Base-by-base conservation (phyloP, 140 eudicot species). In the Ambrosia hybrid region DNA sequence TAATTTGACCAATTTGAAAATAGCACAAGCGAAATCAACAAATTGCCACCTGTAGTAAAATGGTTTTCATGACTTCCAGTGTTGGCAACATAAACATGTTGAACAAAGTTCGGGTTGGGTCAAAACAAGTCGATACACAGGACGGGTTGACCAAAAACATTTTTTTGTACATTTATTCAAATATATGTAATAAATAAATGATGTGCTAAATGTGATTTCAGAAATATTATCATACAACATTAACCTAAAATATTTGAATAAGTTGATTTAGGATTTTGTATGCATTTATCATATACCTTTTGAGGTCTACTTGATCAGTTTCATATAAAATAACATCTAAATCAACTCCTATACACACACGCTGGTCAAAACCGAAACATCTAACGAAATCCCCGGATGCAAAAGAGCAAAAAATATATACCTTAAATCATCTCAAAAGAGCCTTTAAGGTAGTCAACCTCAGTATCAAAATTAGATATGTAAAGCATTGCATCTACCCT, bases 401-500 rank as follows among this genome's bases (percentile, higher is more conserved):
- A 60, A 67, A 79, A 65, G 45, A 56, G 55, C 16, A 58, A 30
- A 1, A 41, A 43, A 48, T 6, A 6, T 52, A 87, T 21, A 21
- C 30, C 96, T 95, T 87, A 83, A 7, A 90, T 77, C 5, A 87
- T 85, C 70, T 85, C 80, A 8, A 90, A 87, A 5, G 95, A 90
- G 57, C 86, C 83, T 52, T 75, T 75, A 51, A 90, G 91, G 78
- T 85, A 84, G 38, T 87, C 91, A 14, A 87, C 73, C 73, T 87
- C 96, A 1, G 80, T 77, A 64, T 90, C 91, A 65, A 90, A 90
- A 67, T 77, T 85, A 63, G 89, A 83, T 4, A 90, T 73, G 73
- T 90, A 90, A 70, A 90, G 95, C 95, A 90, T 83, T 13, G 91
- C 95, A 68, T 90, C 89, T 14, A 87, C 82, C 77, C 96, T 87